Evolutionary conservation across 225 moss, liverwort and hornwort genomes (phyloP).

Genomic region (Asterella californica): DNA sequence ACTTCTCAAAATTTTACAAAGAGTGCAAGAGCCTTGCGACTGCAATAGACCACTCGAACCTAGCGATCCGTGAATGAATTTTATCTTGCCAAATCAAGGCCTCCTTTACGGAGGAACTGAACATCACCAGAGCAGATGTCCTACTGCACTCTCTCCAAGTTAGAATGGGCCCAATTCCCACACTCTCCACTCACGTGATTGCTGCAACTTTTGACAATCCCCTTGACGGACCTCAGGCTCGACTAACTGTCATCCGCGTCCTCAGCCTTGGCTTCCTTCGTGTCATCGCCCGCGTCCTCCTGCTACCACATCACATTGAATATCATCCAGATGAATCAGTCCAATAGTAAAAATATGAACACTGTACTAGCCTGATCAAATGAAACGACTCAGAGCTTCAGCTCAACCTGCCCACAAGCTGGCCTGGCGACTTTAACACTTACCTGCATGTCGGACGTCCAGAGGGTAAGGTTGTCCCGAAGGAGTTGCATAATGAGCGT

Average conservation of each 20-base stretch:
- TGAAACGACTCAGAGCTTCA: background rate
- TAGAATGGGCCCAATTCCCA: conserved; percentile 30
- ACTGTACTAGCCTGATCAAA: background rate
- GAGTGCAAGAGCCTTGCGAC: conserved; percentile 31
- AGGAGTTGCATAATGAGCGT: conserved; percentile 38
- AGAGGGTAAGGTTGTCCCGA: conserved; percentile 40
- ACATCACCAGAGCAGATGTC: conserved; percentile 21
- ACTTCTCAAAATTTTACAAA: conserved; percentile 36
- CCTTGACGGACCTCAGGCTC: background rate
- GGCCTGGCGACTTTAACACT: background rate
- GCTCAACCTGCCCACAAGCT: background rate
- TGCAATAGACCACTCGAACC: conserved; percentile 22
- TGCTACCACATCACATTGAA: background rate
- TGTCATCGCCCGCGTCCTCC: conserved; percentile 42
- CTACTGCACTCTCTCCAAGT: conserved; percentile 20
- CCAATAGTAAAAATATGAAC: background rate
- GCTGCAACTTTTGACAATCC: conserved; percentile 7
- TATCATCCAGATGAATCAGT: background rate
- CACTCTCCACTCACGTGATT: conserved; percentile 20
- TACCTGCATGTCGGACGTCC: conserved; percentile 45
- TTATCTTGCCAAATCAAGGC: conserved; percentile 16
- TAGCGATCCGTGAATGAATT: conserved; percentile 16
- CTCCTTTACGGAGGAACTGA: conserved; percentile 16
- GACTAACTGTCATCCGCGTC: conserved; percentile 40
- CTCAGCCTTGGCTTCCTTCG: conserved; percentile 38